Percentiles rank a stretch among this genome's conserved stretches.
Conservation (phyloP, 805 yeast genomes). For the Candida orba region DNA sequence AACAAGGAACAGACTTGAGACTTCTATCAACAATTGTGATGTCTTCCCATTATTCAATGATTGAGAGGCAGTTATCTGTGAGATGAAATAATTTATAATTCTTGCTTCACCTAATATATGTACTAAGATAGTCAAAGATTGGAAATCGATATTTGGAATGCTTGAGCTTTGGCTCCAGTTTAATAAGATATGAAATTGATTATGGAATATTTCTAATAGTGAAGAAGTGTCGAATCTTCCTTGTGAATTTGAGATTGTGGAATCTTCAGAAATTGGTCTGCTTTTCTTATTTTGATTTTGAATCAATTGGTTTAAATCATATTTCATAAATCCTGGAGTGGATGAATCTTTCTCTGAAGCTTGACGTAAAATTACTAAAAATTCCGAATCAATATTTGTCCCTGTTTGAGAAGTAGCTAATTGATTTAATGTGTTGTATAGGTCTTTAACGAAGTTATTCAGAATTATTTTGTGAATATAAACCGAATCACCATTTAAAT, state of each 20-base stretch:
- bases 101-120: slow-evolving; percentile 15
- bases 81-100: slow-evolving; percentile 16
- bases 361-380: slow-evolving; percentile 11
- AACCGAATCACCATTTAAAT: slow-evolving; percentile 38
- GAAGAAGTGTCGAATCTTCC: slow-evolving; percentile 2
- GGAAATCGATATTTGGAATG: slow-evolving; percentile 15
- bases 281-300: background rate
- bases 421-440: slow-evolving; percentile 9
- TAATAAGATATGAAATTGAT: slow-evolving; percentile 14
- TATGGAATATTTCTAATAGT: slow-evolving; percentile 13
- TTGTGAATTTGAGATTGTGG: background rate
- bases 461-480: slow-evolving; percentile 37
- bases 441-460: slow-evolving; percentile 14
- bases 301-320: background rate
- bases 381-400: slow-evolving; percentile 14
- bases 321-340: slow-evolving; percentile 5
- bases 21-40: slow-evolving; percentile 13
- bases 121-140: slow-evolving; percentile 9
- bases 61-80: slow-evolving; percentile 13
- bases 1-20: slow-evolving; percentile 14
- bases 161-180: slow-evolving; percentile 20
- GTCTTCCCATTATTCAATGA: slow-evolving; percentile 11
- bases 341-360: slow-evolving; percentile 5
- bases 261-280: background rate
- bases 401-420: slow-evolving; percentile 3